Evolutionary conservation across 2,329 filamentous ascomycete genomes (phyloP), one percentile per base, ranked within the genome.

Genomic region (Aspergillus spinulosporus): DNA sequence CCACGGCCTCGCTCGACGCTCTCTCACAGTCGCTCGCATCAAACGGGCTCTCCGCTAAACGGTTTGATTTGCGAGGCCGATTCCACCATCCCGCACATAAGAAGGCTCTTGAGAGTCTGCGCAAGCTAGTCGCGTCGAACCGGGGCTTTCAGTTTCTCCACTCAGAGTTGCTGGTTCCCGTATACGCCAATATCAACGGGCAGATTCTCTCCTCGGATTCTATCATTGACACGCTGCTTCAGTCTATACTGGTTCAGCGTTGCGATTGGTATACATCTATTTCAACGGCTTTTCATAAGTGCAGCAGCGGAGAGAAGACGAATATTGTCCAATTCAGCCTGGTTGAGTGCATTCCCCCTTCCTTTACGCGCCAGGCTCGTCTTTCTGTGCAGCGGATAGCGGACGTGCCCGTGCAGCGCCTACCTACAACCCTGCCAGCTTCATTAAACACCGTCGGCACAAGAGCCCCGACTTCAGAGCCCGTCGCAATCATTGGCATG

Each of bases 401-500:
- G 11, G 32, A 34, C 21, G 21, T 21, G 21, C 21, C 21, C 21
- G 21, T 21, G 21, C 21, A 21, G 21, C 21, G 21, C 21, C 21
- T 21, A 21, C 21, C 21, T 21, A 21, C 21, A 21, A 21, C 21
- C 21, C 21, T 21, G 21, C 21, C 21, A 21, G 21, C 21, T 21
- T 21, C 21, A 21, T 21, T 21, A 21, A 21, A 21, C 21, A 21
- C 21, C 21, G 21, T 21, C 21, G 21, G 21, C 21, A 21, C 21
- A 21, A 21, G 21, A 21, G 21, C 21, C 21, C 21, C 21, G 21
- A 21, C 21, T 21, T 21, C 21, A 21, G 21, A 21, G 21, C 21
- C 34, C 34, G 63, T 77, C 40, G 74, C 74, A 2, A 63, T 78
- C 1, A 59, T 78, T 3, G 74, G 74, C 4, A 73, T 76, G 71